A percentile compares a stretch with the other conserved stretches of the same genome.
These are phyloP conservation scores for Fraxinus sp. DNA, from an alignment of 305 asterid species.

Conservation along the genomic window DNA sequence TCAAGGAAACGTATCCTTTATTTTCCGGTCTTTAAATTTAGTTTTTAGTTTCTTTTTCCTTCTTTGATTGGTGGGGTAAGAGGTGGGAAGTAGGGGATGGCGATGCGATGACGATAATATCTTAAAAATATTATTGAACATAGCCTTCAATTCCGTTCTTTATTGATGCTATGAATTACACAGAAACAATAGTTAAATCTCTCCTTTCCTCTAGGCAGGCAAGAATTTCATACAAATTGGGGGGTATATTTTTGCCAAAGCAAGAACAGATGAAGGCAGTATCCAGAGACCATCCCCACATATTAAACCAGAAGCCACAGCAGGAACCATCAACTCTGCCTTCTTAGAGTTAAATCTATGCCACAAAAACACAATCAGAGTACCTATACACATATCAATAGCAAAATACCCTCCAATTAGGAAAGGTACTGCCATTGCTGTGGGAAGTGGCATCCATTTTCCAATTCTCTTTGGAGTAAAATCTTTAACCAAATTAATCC, in stretches of 20 bases:
- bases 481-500: slow-evolving; percentile 54
- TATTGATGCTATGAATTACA: background rate
- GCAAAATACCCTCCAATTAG: slow-evolving; percentile 64
- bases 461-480: slow-evolving; percentile 45
- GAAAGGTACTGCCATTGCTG: slow-evolving; percentile 77
- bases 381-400: slow-evolving; percentile 75
- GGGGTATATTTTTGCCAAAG: slow-evolving; percentile 60
- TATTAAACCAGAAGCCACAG: slow-evolving; percentile 76
- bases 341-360: slow-evolving; percentile 37
- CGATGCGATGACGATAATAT: background rate
- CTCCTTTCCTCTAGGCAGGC: slow-evolving; percentile 26
- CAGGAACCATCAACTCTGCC: slow-evolving; percentile 66
- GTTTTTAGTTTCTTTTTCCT: background rate
- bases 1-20: background rate
- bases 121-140: background rate
- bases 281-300: slow-evolving; percentile 84
- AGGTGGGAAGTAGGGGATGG: background rate
- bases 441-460: slow-evolving; percentile 73
- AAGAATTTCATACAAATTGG: slow-evolving; percentile 74
- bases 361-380: slow-evolving; percentile 60
- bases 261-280: slow-evolving; percentile 69
- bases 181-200: no score
- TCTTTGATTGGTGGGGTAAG: background rate
- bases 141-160: background rate
- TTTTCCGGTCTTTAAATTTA: background rate